A percentile compares a stretch with the other conserved stretches of the same genome.
phyloP scores from a whole-genome alignment of 495 filamentous ascomycete genomes.

The Xylaria scruposa region DNA sequence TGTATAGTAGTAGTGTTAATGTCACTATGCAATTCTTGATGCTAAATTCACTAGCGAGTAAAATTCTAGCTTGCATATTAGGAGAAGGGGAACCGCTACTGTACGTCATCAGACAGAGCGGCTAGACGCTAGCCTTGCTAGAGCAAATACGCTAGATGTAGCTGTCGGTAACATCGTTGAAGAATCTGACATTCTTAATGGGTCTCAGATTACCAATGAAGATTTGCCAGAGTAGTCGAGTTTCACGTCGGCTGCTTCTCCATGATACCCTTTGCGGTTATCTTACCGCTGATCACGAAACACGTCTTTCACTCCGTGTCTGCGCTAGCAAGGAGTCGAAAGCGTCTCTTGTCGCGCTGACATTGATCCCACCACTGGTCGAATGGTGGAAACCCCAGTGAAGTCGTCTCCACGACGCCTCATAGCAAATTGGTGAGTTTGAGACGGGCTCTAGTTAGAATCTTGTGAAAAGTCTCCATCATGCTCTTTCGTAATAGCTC shows the following conservation, averaged over 20 bases:
- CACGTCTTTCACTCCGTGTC: not conserved
- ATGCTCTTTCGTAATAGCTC: not conserved
- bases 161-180: not conserved
- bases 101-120: constrained; percentile 2
- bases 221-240: not conserved
- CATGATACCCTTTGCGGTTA: not conserved
- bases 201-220: not conserved
- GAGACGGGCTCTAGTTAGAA: not conserved
- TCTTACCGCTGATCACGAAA: constrained; percentile 7
- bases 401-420: not conserved
- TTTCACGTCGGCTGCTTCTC: not conserved
- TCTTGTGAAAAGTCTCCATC: not conserved
- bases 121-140: not conserved
- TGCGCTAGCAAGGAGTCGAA: not conserved
- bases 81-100: not conserved
- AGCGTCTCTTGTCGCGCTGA: not conserved
- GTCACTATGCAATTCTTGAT: not conserved
- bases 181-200: not conserved
- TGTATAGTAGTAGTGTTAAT: not conserved
- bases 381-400: not conserved
- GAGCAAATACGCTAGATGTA: not conserved
- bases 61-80: not conserved
- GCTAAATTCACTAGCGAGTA: not conserved
- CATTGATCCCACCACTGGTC: not conserved
- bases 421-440: not conserved